These are phyloP conservation scores for Fusarium metavorans DNA, from an alignment of 2,329 filamentous ascomycete genomes.

Conservation along the genomic window DNA sequence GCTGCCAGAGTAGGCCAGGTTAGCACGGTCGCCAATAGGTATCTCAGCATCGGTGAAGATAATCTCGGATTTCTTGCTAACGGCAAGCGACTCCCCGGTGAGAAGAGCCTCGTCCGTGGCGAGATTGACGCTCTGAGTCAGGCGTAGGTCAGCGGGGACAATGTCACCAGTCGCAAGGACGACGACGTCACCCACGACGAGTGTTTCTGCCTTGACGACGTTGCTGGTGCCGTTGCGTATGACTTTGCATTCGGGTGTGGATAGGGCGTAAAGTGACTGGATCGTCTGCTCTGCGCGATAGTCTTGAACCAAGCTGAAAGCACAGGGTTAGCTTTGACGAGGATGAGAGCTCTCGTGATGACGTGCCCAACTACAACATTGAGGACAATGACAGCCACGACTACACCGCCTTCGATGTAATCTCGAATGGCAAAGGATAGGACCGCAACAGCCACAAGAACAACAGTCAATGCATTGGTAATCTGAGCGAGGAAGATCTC, in stretches of 20 bases:
- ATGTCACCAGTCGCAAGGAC: slow-evolving; percentile 74
- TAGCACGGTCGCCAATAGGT: slow-evolving; percentile 76
- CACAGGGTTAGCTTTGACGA: slow-evolving; percentile 5
- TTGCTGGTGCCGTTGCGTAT: slow-evolving; percentile 64
- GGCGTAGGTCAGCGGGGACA: slow-evolving; percentile 75
- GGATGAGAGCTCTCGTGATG: slow-evolving; percentile 10
- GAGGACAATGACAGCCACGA: slow-evolving; percentile 73
- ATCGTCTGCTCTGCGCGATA: slow-evolving; percentile 73
- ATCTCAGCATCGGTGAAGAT: slow-evolving; percentile 65
- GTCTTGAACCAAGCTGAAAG: slow-evolving; percentile 67
- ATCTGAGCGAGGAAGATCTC: slow-evolving; percentile 82
- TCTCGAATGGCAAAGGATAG: slow-evolving; percentile 74
- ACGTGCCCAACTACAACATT: slow-evolving; percentile 75
- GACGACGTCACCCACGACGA: slow-evolving; percentile 76
- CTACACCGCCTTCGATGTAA: slow-evolving; percentile 72
- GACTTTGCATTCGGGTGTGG: slow-evolving; percentile 70
- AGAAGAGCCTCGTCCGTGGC: slow-evolving; percentile 81
- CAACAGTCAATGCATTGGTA: slow-evolving; percentile 80
- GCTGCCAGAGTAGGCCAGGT: slow-evolving; percentile 78
- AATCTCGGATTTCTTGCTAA: slow-evolving; percentile 71
- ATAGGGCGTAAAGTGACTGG: slow-evolving; percentile 69
- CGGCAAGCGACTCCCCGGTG: slow-evolving; percentile 78
- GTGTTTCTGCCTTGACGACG: slow-evolving; percentile 64
- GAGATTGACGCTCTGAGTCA: slow-evolving; percentile 76
- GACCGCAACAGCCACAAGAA: slow-evolving; percentile 80